Base-by-base conservation (phyloP, 2,329 filamentous ascomycete genomes). In the Hirsutella rhossiliensis region DNA sequence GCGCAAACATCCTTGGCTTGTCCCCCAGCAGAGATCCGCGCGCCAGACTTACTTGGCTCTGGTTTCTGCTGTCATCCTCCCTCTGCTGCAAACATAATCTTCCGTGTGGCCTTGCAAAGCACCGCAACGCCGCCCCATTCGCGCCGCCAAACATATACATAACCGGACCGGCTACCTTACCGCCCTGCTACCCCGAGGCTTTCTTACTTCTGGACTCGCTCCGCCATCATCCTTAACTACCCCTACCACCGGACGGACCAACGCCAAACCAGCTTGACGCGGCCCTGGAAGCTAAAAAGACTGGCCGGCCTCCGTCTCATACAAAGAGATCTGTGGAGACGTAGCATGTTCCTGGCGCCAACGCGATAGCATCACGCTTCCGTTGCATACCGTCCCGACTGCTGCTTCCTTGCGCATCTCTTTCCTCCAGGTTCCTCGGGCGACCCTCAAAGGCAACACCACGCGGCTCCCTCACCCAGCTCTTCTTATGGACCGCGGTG, bases 401-500 rank as follows among this genome's bases (percentile, higher is more conserved):
- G 45, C 43, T 44, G 17, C 40, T 20, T 11, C 31, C 6, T 15
- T 20, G 15, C 15, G 17, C n/a, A 32, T 27, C 23, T 42, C 23
- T 42, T 41, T 43, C 50, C 50, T 46, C 47, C 40, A 28, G 29
- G 23, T 28, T 41, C 31, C 30, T 30, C 18, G 13, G 32, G 41
- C 42, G n/a, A 38, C 41, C 28, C 27, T 20, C 42, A 19, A 42
- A 44, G 43, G 34, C 38, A n/a, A 32, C 34, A 32, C 39, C 29
- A 6, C 3, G 48, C 53, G 50, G 44, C 40, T 34, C 40, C 47
- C 45, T 52, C 49, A 45, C 47, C 50, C 53, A 59, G 47, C 57
- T 65, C 61, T 27, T 27, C 23, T 27, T 69, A 76, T 76, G 75
- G 75, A 78, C 69, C 73, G 73, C 63, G 67, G 67, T 75, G 74